Percentiles rank a stretch among this genome's conserved stretches.
Evolutionary conservation across 495 filamentous ascomycete species (phyloP).

Genomic region (Evansstolkia leycettana): DNA sequence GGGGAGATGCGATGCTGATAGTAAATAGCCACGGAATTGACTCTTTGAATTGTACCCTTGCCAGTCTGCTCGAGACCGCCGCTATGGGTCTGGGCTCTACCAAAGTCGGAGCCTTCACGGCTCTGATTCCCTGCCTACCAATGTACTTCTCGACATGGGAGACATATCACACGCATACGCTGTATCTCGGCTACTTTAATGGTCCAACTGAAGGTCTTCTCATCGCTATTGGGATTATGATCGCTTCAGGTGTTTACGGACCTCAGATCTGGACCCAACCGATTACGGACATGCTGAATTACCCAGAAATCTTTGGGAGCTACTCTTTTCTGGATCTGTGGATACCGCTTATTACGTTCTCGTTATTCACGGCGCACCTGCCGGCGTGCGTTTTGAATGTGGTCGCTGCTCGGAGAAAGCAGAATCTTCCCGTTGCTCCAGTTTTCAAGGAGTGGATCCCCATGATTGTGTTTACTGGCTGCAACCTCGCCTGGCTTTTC

Average conservation of each 20-base stretch:
- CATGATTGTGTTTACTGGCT: slow-evolving; percentile 65
- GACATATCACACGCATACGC: slow-evolving; percentile 94
- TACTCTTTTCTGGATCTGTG: slow-evolving; percentile 73
- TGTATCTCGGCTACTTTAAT: slow-evolving; percentile 95
- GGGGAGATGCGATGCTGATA: slow-evolving; percentile 17
- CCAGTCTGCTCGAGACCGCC: slow-evolving; percentile 74
- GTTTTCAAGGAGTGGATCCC: slow-evolving; percentile 93
- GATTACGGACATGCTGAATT: slow-evolving; percentile 51
- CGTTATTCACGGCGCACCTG: slow-evolving; percentile 70
- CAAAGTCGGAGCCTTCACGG: slow-evolving; percentile 77
- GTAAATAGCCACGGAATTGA: slow-evolving; percentile 76
- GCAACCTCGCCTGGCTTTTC: slow-evolving; percentile 72
- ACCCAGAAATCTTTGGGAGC: slow-evolving; percentile 46
- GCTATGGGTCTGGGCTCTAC: slow-evolving; percentile 82
- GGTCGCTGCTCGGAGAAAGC: slow-evolving; percentile 54
- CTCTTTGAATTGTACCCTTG: slow-evolving; percentile 91
- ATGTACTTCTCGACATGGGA: slow-evolving; percentile 99
- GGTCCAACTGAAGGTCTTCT: slow-evolving; percentile 94
- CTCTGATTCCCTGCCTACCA: slow-evolving; percentile 77
- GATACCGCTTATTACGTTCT: slow-evolving; percentile 60
- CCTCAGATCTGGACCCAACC: slow-evolving; percentile 76
- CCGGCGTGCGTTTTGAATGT: slow-evolving; percentile 75
- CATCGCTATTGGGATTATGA: slow-evolving; percentile 75
- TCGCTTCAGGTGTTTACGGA: slow-evolving; percentile 73
- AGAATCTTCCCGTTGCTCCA: slow-evolving; percentile 65